A percentile compares a stretch with the other conserved stretches of the same genome.
Conservation (phyloP, 495 filamentous ascomycete species). For the Amniculicola lignicola region DNA sequence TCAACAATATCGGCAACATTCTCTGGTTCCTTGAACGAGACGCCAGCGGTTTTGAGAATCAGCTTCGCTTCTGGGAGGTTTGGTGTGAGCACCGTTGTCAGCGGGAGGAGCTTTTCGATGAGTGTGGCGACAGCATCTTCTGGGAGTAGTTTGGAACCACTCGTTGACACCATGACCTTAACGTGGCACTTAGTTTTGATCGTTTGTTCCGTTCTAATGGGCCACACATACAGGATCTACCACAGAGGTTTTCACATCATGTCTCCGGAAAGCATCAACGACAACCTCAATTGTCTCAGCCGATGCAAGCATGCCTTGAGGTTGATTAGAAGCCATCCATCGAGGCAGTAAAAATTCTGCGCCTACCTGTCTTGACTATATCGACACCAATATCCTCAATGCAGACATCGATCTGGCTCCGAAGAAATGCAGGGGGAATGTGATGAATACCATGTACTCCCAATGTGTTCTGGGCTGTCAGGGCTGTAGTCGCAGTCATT, state of each 20-base stretch:
- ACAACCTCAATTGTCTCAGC: constrained; percentile 72
- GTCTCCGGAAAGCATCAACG: constrained; percentile 59
- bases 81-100: constrained; percentile 79
- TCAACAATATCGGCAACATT: constrained; percentile 59
- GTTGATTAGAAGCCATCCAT: neutral
- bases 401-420: constrained; percentile 78
- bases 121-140: constrained; percentile 63
- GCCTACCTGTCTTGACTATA: constrained; percentile 81
- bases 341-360: neutral
- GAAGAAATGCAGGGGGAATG: constrained; percentile 72
- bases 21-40: constrained; percentile 48
- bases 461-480: constrained; percentile 91
- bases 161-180: constrained; percentile 91
- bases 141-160: constrained; percentile 72
- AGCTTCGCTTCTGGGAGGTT: constrained; percentile 86
- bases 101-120: constrained; percentile 65
- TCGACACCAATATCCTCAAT: constrained; percentile 81
- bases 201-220: neutral
- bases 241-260: constrained; percentile 62
- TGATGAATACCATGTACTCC: constrained; percentile 80
- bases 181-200: neutral
- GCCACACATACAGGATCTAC: constrained; percentile 81
- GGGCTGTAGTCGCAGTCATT: constrained; percentile 91
- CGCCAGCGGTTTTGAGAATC: constrained; percentile 60
- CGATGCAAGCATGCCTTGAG: constrained; percentile 82